A percentile compares a stretch with the other conserved stretches of the same genome.
Evolutionary conservation across 208 protist species (phyloP).

Genomic region (Acanthamoeba triangularis): DNA sequence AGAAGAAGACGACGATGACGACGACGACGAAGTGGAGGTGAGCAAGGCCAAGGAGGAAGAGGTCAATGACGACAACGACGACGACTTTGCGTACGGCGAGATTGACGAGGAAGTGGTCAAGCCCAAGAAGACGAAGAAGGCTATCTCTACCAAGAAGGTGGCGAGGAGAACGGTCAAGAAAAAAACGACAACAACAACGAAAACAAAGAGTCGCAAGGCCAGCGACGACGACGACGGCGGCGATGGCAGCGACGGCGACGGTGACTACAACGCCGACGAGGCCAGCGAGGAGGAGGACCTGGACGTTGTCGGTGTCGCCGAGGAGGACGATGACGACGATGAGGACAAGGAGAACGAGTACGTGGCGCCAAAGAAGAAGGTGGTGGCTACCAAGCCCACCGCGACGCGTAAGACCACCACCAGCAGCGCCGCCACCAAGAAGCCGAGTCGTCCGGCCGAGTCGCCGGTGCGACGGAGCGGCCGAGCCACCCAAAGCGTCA

Average conservation of each 20-base stretch:
- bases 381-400: neutral
- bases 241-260: too few species aligned
- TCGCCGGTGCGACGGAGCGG: neutral
- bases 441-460: neutral
- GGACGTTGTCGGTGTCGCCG: neutral
- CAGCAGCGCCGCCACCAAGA: neutral
- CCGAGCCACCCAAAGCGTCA: neutral
- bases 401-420: neutral
- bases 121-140: neutral
- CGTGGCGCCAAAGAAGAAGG: neutral
- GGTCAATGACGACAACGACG: neutral
- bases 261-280: neutral
- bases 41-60: neutral
- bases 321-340: neutral
- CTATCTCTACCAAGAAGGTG: neutral
- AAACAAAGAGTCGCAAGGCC: neutral
- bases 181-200: neutral
- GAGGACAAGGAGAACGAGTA: neutral
- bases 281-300: neutral
- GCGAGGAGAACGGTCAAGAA: neutral
- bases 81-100: neutral
- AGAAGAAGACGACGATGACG: too few species aligned
- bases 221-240: neutral
- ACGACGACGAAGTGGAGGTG: neutral
- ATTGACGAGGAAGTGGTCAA: neutral